Conservation (phyloP, 768 basidiomycete species). For the Psilocybe subaeruginosa region DNA sequence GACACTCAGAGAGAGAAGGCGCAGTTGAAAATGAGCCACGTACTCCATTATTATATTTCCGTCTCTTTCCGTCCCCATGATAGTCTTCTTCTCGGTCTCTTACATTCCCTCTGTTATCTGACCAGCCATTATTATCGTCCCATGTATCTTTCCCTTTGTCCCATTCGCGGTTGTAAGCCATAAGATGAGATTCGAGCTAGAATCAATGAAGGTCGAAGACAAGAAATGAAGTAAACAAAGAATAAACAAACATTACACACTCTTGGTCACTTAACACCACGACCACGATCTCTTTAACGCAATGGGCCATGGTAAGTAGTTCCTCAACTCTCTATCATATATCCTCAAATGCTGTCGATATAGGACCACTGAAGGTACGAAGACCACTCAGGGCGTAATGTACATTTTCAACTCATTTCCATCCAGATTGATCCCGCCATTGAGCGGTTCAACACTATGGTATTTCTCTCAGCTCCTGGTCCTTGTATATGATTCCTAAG, state of each 20-base stretch:
- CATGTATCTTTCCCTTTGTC: constrained; percentile 75
- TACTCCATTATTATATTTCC: constrained; percentile 81
- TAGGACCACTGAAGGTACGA: constrained; percentile 63
- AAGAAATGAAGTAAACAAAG: constrained; percentile 38
- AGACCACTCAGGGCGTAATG: not conserved
- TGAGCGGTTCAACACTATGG: constrained; percentile 59
- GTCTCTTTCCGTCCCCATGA: constrained; percentile 70
- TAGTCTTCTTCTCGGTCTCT: constrained; percentile 73
- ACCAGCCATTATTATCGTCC: constrained; percentile 49
- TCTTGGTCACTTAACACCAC: constrained; percentile 26
- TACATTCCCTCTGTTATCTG: constrained; percentile 37
- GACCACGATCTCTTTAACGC: constrained; percentile 12
- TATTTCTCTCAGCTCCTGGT: constrained; percentile 21
- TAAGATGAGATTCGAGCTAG: constrained; percentile 32
- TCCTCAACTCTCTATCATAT: constrained; percentile 6
- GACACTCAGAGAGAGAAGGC: constrained; percentile 20
- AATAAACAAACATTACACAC: constrained; percentile 36
- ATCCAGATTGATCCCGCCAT: constrained; percentile 57
- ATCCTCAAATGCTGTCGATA: constrained; percentile 14
- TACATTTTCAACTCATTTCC: not conserved
- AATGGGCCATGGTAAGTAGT: constrained; percentile 60
- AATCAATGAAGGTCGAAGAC: constrained; percentile 26
- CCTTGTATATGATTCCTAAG: constrained; percentile 11
- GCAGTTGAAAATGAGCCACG: constrained; percentile 26
- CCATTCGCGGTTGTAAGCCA: constrained; percentile 88